Evolutionary conservation across 257 asterid species (phyloP).

Genomic region (Solanum neorickii): DNA sequence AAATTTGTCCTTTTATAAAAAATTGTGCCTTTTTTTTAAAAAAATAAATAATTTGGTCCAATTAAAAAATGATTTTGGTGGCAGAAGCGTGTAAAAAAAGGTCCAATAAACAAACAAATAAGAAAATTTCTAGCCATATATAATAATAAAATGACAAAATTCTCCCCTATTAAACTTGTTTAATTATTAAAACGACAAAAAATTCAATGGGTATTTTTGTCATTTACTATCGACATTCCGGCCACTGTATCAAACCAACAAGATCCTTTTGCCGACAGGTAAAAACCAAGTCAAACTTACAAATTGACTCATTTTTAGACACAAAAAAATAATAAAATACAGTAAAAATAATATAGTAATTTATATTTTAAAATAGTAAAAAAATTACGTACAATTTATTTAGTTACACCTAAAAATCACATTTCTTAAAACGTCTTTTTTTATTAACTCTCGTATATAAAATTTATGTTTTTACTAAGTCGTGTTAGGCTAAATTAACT

Average conservation of each 20-base stretch:
- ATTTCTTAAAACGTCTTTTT: not conserved
- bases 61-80: constrained; percentile 25
- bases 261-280: constrained; percentile 47
- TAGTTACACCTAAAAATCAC: not conserved
- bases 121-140: not conserved
- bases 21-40: not conserved
- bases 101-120: constrained; percentile 11
- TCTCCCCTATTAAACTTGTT: constrained; percentile 5
- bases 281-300: constrained; percentile 28
- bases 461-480: not conserved
- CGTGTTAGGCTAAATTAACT: not conserved
- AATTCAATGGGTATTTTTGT: constrained; percentile 18
- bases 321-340: not conserved
- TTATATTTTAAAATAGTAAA: not conserved
- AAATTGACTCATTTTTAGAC: constrained; percentile 11
- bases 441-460: not conserved
- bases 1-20: constrained; percentile 27
- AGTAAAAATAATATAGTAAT: not conserved
- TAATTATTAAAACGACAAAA: not conserved
- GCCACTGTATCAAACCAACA: constrained; percentile 36
- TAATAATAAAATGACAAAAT: not conserved
- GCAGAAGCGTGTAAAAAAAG: constrained; percentile 37
- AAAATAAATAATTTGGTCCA: not conserved
- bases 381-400: not conserved
- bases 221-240: constrained; percentile 36